A percentile compares a stretch with the other conserved stretches of the same genome.
Conservation (phyloP, 257 asterid species). For the Nicotiana attenuata region DNA sequence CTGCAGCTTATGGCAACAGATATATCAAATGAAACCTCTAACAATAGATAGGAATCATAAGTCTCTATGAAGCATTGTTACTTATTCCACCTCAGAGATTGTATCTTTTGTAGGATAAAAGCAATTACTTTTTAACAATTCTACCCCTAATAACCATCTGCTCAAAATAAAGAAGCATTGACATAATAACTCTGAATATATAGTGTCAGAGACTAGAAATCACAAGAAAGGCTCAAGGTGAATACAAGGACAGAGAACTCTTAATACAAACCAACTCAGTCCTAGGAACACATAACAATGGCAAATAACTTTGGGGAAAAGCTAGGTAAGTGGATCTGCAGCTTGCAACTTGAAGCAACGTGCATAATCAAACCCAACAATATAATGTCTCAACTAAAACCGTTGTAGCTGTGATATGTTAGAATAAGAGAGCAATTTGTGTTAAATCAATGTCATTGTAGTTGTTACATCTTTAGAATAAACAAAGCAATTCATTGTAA, state of each 20-base stretch:
- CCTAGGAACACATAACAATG: not conserved
- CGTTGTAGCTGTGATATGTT: not conserved
- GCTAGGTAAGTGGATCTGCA: not conserved
- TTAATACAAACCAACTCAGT: not conserved
- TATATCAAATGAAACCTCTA: not conserved
- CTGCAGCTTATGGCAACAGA: conserved; percentile 32
- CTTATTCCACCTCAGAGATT: too few species aligned
- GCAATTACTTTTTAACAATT: too few species aligned
- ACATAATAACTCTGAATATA: not conserved
- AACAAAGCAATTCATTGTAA: not conserved
- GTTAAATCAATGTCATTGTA: not conserved
- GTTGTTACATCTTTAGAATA: too few species aligned
- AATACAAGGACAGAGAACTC: not conserved
- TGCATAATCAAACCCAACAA: not conserved
- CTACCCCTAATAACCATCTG: too few species aligned
- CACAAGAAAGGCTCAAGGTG: not conserved
- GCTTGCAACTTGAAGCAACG: not conserved
- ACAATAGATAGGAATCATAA: not conserved
- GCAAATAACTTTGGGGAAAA: not conserved
- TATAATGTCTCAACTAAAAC: too few species aligned
- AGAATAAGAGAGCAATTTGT: not conserved
- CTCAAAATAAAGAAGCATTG: not conserved
- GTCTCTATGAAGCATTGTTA: not conserved
- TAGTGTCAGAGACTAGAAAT: not conserved
- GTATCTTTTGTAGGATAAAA: too few species aligned